Evolutionary conservation across 495 filamentous ascomycete species (phyloP).

Genomic region (Xylaria nigripes): DNA sequence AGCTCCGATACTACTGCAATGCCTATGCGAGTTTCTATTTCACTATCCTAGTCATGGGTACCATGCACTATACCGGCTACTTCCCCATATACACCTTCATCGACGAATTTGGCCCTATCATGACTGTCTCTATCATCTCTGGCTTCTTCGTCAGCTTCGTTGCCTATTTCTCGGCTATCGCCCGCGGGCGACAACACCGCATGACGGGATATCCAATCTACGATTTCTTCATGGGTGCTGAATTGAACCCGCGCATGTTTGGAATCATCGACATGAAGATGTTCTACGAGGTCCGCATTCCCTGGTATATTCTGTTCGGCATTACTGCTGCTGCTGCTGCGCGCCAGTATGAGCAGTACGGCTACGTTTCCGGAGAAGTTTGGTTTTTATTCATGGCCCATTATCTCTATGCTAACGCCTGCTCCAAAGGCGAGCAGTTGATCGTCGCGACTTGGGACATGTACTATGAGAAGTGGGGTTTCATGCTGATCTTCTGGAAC

Average conservation of each 20-base stretch:
- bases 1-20: conserved; percentile 89
- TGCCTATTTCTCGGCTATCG: conserved; percentile 76
- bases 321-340: conserved; percentile 69
- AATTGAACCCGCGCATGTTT: conserved; percentile 93
- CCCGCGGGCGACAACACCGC: conserved; percentile 72
- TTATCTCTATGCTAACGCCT: conserved; percentile 93
- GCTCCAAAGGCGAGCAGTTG: conserved; percentile 91
- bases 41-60: conserved; percentile 59
- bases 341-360: conserved; percentile 80
- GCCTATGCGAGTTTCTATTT: conserved; percentile 79
- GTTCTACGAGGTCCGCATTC: conserved; percentile 97
- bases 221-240: conserved; percentile 99
- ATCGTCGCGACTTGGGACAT: conserved; percentile 97
- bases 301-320: conserved; percentile 90
- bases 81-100: conserved; percentile 92
- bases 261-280: conserved; percentile 95
- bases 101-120: conserved; percentile 87
- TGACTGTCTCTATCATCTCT: conserved; percentile 84
- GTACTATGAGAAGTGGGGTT: conserved; percentile 99
- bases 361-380: conserved; percentile 86
- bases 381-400: conserved; percentile 86
- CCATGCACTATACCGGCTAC: conserved; percentile 68
- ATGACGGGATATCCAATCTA: conserved; percentile 91
- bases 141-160: conserved; percentile 72
- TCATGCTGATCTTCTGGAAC: conserved; percentile 99